phyloP scores from a whole-genome alignment of 2,329 filamentous ascomycete species.

The Clonostachys sp. region DNA sequence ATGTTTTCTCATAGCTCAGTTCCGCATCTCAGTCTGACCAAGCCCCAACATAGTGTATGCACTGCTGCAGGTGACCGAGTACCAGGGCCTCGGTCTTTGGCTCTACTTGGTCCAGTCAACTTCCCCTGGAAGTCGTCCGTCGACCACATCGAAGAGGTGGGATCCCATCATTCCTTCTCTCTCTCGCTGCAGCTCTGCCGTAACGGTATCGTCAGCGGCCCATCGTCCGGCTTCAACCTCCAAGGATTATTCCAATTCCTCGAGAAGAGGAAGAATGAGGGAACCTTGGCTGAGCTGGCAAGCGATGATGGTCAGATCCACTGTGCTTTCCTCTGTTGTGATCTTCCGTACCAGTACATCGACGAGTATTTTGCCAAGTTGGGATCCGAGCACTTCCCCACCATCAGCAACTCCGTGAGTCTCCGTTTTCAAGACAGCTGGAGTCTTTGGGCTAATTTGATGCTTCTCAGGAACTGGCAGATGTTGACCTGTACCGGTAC shows the following conservation, averaged over 20 bases:
- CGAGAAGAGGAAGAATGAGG: conserved; percentile 38
- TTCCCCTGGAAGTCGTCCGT: conserved; percentile 56
- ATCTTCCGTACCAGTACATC: conserved; percentile 60
- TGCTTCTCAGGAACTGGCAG: conserved; percentile 29
- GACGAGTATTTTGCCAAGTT: conserved; percentile 56
- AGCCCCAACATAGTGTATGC: neutral
- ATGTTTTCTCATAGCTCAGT: neutral
- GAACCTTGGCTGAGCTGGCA: conserved; percentile 35
- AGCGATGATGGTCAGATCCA: conserved; percentile 30
- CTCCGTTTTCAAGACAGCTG: neutral
- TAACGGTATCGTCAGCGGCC: conserved; percentile 54
- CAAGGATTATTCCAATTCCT: conserved; percentile 45
- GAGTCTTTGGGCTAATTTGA: neutral
- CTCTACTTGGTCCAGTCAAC: conserved; percentile 11
- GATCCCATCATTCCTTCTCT: conserved; percentile 46
- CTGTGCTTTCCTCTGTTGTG: conserved; percentile 58
- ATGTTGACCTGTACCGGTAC: conserved; percentile 45
- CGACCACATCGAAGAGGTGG: conserved; percentile 52
- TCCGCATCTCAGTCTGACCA: neutral
- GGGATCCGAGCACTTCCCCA: conserved; percentile 37
- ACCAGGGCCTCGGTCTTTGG: conserved; percentile 3
- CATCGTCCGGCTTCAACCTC: conserved; percentile 56
- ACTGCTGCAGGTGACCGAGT: conserved; percentile 17
- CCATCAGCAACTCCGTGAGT: conserved; percentile 34
- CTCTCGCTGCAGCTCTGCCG: conserved; percentile 49